Percentiles rank a stretch among this genome's conserved stretches.
Conservation (phyloP, 2,329 filamentous ascomycete species). For the Pseudogymnoascus sp. region DNA sequence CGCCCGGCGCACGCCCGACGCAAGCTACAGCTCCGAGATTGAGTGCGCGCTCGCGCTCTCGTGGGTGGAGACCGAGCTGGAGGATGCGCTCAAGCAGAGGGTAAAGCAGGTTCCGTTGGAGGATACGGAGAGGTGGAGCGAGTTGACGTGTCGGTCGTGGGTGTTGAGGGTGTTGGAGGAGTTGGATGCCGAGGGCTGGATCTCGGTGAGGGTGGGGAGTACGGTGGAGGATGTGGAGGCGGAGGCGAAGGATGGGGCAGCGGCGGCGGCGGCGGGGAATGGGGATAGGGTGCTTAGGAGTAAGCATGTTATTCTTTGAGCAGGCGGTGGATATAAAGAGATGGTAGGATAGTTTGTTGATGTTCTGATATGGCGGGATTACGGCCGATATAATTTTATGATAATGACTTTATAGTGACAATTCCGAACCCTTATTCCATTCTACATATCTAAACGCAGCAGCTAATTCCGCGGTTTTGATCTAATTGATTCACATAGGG, state of each 20-base stretch:
- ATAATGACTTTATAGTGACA: too few species aligned
- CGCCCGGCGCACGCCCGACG: not conserved
- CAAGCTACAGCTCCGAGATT: not conserved
- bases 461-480: too few species aligned
- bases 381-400: too few species aligned
- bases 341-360: too few species aligned
- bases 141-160: not conserved
- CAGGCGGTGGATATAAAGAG: too few species aligned
- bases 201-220: not conserved
- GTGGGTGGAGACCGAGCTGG: not conserved
- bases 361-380: not conserved
- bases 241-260: not conserved
- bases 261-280: not conserved
- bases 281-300: not conserved
- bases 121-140: not conserved
- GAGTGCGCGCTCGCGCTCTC: not conserved
- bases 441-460: too few species aligned
- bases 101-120: not conserved
- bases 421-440: too few species aligned
- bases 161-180: not conserved
- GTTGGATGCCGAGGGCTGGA: not conserved
- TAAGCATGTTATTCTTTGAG: constrained; percentile 1
- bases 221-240: not conserved
- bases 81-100: not conserved
- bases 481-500: too few species aligned